phyloP scores from a whole-genome alignment of 164 flowering plant genomes.

The Taxillus chinensis region DNA sequence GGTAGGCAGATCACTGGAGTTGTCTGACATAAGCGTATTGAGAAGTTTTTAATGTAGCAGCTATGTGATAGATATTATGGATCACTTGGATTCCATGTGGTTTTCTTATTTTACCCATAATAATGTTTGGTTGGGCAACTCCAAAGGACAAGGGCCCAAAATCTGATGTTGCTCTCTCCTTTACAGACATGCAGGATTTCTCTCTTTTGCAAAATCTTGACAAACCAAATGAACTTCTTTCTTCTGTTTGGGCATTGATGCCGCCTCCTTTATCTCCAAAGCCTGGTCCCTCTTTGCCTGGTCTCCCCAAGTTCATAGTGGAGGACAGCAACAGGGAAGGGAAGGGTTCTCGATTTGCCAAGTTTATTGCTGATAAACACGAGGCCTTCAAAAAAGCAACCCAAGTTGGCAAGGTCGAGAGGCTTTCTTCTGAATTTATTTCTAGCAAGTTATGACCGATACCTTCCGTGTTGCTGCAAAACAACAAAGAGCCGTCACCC shows the following conservation, averaged over 20 bases:
- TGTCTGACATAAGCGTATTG: too few relatives aligned
- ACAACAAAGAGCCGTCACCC: neutral
- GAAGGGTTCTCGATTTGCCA: conserved; percentile 65
- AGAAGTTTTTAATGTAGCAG: too few relatives aligned
- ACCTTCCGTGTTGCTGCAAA: too few relatives aligned
- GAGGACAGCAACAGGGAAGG: conserved; percentile 22
- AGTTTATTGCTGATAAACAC: conserved; percentile 46
- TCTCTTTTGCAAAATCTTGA: conserved; percentile 52
- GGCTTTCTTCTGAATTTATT: conserved; percentile 10
- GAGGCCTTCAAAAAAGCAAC: conserved; percentile 15
- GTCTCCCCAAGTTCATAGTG: conserved; percentile 16
- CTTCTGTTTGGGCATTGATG: conserved; percentile 86
- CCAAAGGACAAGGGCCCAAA: too few relatives aligned
- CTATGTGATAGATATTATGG: too few relatives aligned
- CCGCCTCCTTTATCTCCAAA: conserved; percentile 61
- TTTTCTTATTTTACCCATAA: too few relatives aligned
- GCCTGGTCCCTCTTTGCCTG: conserved; percentile 35
- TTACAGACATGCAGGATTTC: conserved; percentile 51
- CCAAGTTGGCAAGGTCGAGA: conserved; percentile 18
- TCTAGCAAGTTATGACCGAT: conserved; percentile 50
- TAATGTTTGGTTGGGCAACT: too few relatives aligned
- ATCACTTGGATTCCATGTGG: too few relatives aligned
- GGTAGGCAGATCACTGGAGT: conserved; percentile 26
- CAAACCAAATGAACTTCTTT: conserved; percentile 52
- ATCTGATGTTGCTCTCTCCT: conserved; percentile 1